phyloP scores from a whole-genome alignment of 164 flowering plant genomes.

The Piper betle region DNA sequence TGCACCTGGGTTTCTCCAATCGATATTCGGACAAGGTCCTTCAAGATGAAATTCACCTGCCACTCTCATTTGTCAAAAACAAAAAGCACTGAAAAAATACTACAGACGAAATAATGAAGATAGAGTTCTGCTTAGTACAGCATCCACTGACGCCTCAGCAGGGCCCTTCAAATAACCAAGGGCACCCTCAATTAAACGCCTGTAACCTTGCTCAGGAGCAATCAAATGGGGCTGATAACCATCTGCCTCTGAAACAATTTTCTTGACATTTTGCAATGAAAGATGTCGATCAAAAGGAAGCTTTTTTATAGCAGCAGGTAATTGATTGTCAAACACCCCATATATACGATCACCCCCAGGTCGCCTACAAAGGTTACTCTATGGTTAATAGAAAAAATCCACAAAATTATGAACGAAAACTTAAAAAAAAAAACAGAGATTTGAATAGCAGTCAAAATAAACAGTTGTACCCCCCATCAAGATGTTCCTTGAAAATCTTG shows the following conservation, averaged over 20 bases:
- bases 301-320: constrained; percentile 76
- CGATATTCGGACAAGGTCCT: constrained; percentile 46
- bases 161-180: constrained; percentile 51
- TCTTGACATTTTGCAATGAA: constrained; percentile 64
- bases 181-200: constrained; percentile 59
- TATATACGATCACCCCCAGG: constrained; percentile 82
- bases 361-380: constrained; percentile 32
- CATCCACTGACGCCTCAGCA: constrained; percentile 68
- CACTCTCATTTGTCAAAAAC: background rate
- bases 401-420: background rate
- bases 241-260: constrained; percentile 81
- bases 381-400: background rate
- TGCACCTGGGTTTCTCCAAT: constrained; percentile 36
- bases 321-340: constrained; percentile 62
- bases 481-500: constrained; percentile 77
- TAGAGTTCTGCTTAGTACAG: constrained; percentile 22
- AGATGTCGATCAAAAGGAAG: constrained; percentile 84
- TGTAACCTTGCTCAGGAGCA: constrained; percentile 82
- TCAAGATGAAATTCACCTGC: constrained; percentile 41
- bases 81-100: background rate
- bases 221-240: constrained; percentile 88
- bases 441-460: background rate
- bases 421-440: background rate
- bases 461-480: constrained; percentile 59
- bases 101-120: background rate